Percentiles rank a stretch among this genome's conserved stretches.
Evolutionary conservation across 441 rosid species (phyloP).

Genomic region (Mallotus repandus): DNA sequence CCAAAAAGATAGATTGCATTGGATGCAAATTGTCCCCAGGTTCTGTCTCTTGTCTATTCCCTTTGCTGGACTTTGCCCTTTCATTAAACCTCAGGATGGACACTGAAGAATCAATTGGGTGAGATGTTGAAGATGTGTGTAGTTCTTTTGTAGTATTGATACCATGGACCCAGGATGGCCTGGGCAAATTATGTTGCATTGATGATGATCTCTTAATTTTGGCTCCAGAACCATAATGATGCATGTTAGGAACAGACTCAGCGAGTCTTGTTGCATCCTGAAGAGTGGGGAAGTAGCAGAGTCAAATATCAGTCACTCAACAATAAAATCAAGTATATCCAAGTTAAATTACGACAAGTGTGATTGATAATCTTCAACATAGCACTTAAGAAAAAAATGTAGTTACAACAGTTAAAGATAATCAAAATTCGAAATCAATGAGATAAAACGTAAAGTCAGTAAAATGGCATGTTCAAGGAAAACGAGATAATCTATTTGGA

Average conservation of each 20-base stretch:
- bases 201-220: constrained; percentile 77
- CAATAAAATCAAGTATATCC: background rate
- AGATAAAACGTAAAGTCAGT: background rate
- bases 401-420: background rate
- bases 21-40: constrained; percentile 47
- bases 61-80: constrained; percentile 31
- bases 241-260: constrained; percentile 50
- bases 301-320: background rate
- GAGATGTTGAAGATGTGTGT: constrained; percentile 44
- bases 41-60: constrained; percentile 36
- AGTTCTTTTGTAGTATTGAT: constrained; percentile 34
- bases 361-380: background rate
- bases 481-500: background rate
- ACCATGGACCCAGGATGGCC: constrained; percentile 71
- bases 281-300: constrained; percentile 11
- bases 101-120: constrained; percentile 70
- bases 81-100: constrained; percentile 33
- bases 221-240: constrained; percentile 74
- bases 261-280: constrained; percentile 56
- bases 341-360: background rate
- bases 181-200: constrained; percentile 37
- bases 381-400: background rate
- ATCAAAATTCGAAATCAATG: constrained; percentile 2
- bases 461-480: background rate
- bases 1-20: constrained; percentile 87